Conservation (phyloP, 108 stramenopile species). For the Cylindrotheca fusiformis region DNA sequence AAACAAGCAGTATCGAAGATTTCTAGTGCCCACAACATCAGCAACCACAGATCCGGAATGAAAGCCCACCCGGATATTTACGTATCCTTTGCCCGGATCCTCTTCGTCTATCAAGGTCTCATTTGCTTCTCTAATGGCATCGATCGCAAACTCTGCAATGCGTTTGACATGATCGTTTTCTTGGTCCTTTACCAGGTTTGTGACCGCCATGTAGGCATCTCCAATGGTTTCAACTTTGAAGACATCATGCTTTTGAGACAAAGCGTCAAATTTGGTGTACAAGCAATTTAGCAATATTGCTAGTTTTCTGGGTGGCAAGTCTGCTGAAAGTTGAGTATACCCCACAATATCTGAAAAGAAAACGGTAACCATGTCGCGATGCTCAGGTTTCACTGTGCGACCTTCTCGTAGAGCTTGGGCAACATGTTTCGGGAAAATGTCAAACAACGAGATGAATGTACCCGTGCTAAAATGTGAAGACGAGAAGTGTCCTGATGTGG, state of each 20-base stretch:
- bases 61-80: conserved; percentile 55
- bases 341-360: conserved; percentile 48
- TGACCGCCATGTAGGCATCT: conserved; percentile 47
- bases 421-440: conserved; percentile 42
- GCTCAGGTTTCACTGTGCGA: conserved; percentile 33
- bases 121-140: conserved; percentile 37
- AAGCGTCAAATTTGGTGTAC: conserved; percentile 48
- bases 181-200: conserved; percentile 45
- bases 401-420: conserved; percentile 37
- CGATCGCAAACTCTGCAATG: conserved; percentile 58
- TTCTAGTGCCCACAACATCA: conserved; percentile 37
- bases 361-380: conserved; percentile 27
- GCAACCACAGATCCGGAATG: conserved; percentile 52
- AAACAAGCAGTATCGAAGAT: conserved; percentile 46
- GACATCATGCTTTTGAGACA: conserved; percentile 37
- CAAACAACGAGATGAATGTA: neutral
- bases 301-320: conserved; percentile 27
- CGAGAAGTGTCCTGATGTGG: neutral
- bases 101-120: conserved; percentile 33
- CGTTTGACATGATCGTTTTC: conserved; percentile 49
- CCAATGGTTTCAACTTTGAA: conserved; percentile 54
- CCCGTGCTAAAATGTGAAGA: neutral
- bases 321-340: conserved; percentile 39
- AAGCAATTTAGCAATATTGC: conserved; percentile 47
- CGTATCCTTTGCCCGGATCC: conserved; percentile 19